A percentile compares a stretch with the other conserved stretches of the same genome.
Evolutionary conservation across 225 moss, liverwort and hornwort species (phyloP).

Genomic region (Antitrichia curtipendula): DNA sequence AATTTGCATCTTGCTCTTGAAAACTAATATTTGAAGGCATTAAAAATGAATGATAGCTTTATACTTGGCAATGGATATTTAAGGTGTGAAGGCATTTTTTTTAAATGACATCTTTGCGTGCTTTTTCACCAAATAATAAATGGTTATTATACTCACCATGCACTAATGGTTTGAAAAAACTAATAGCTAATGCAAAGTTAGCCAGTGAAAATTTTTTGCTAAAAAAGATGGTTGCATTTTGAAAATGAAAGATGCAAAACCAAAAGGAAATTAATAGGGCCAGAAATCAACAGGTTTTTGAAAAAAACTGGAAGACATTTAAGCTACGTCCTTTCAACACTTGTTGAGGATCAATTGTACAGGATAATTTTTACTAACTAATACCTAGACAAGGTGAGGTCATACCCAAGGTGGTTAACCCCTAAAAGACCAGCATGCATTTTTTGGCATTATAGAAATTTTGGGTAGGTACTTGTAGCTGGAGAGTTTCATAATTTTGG

Average conservation of each 20-base stretch:
- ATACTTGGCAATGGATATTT: neutral
- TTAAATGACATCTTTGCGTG: neutral
- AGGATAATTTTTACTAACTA: neutral
- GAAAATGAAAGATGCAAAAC: neutral
- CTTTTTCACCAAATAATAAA: neutral
- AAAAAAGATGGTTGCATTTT: neutral
- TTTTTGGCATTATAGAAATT: too few species aligned
- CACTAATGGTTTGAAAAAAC: neutral
- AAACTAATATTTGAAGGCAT: neutral
- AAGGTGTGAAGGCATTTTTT: neutral
- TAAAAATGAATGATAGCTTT: neutral
- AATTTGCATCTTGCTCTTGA: neutral
- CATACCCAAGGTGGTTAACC: neutral
- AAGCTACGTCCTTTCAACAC: too few species aligned
- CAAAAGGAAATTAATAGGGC: too few species aligned
- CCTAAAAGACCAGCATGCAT: too few species aligned
- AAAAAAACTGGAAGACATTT: neutral
- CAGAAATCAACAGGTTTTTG: accelerated
- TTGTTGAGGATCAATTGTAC: accelerated
- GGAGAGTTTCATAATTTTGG: too few species aligned
- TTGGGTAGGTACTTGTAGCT: too few species aligned
- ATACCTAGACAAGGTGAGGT: accelerated
- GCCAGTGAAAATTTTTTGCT: too few species aligned
- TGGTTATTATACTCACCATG: neutral
- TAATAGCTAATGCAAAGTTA: accelerated